Conservation (phyloP, 345 rosid species). For the Rhizophora apiculata region DNA sequence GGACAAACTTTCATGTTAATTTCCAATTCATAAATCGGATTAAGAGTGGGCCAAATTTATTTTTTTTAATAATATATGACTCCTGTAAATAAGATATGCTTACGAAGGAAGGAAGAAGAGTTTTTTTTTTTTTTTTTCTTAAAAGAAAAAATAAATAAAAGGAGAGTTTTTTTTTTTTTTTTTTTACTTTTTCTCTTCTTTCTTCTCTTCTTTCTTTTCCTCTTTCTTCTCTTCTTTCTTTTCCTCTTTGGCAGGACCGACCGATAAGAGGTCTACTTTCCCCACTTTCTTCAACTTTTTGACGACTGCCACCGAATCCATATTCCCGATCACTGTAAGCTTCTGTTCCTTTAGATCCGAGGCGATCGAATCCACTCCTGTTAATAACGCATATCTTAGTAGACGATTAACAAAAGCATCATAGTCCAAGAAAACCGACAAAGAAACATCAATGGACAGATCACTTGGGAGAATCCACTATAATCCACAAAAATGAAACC, state of each 20-base stretch:
- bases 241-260: constrained; percentile 94
- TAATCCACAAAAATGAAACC: too few species aligned
- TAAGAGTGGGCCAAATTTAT: not conserved
- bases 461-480: too few species aligned
- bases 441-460: too few species aligned
- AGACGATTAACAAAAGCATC: too few species aligned
- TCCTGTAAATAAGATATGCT: too few species aligned
- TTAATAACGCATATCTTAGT: too few species aligned
- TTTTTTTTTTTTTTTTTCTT: not conserved
- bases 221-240: constrained; percentile 80
- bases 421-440: too few species aligned
- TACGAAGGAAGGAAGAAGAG: not conserved
- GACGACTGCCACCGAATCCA: constrained; percentile 87
- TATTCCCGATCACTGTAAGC: constrained; percentile 76
- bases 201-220: constrained; percentile 46
- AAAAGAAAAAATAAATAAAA: too few species aligned
- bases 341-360: constrained; percentile 92
- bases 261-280: constrained; percentile 80
- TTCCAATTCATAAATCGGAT: too few species aligned
- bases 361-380: constrained; percentile 89
- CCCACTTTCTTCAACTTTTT: constrained; percentile 92
- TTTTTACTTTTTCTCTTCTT: constrained; percentile 45
- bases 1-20: too few species aligned
- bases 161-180: constrained; percentile 23
- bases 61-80: too few species aligned